These are phyloP conservation scores for Leccinum uliginosum DNA, from an alignment of 768 basidiomycete genomes.

Conservation along the genomic window DNA sequence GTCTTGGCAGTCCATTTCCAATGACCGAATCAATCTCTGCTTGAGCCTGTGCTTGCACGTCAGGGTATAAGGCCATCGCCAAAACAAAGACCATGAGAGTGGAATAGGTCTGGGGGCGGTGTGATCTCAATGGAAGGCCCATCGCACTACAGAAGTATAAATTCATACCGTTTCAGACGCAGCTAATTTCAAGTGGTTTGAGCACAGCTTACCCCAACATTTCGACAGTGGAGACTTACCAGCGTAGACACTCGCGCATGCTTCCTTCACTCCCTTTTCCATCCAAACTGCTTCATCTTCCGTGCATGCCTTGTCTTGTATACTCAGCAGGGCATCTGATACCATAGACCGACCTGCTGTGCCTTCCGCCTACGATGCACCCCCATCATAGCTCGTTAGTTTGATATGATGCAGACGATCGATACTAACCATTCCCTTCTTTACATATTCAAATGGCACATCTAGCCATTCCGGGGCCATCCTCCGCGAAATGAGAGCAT, in stretches of 20 bases:
- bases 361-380: conserved; percentile 14
- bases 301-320: conserved; percentile 1
- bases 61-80: conserved; percentile 24
- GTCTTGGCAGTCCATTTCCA: conserved; percentile 15
- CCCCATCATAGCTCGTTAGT: background rate
- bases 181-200: conserved; percentile 6
- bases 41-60: conserved; percentile 19
- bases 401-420: background rate
- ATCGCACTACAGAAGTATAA: background rate
- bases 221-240: conserved; percentile 5
- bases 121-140: conserved; percentile 4
- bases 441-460: conserved; percentile 21
- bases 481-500: conserved; percentile 8
- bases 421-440: conserved; percentile 16
- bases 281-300: conserved; percentile 9
- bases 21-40: conserved; percentile 18
- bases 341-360: conserved; percentile 23
- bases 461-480: conserved; percentile 13
- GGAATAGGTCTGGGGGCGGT: conserved; percentile 17
- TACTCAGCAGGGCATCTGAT: conserved; percentile 17
- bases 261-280: conserved; percentile 22
- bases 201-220: conserved; percentile 6
- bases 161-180: conserved; percentile 24
- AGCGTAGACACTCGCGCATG: conserved; percentile 17
- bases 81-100: conserved; percentile 19